Evolutionary conservation across 2,329 filamentous ascomycete species (phyloP).

Genomic region (Nemania abortiva): DNA sequence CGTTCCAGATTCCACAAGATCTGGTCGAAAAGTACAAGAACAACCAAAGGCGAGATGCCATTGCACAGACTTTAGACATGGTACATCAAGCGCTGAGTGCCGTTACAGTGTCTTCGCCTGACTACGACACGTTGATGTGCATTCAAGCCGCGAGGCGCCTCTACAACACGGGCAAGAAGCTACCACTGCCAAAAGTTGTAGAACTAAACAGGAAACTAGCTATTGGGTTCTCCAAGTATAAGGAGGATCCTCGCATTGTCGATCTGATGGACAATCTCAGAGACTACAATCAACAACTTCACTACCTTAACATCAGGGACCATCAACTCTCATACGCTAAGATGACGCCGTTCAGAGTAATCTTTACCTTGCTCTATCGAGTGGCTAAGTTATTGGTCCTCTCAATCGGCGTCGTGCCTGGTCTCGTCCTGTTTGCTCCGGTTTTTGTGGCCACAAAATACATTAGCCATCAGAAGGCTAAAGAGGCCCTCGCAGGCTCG

Average conservation of each 20-base stretch:
- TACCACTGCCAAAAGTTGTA: slow-evolving; percentile 90
- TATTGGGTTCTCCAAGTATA: slow-evolving; percentile 91
- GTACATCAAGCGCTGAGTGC: slow-evolving; percentile 87
- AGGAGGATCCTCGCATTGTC: slow-evolving; percentile 87
- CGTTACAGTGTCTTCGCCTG: slow-evolving; percentile 91
- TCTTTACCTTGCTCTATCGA: slow-evolving; percentile 83
- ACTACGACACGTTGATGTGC: slow-evolving; percentile 96
- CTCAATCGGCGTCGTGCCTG: slow-evolving; percentile 84
- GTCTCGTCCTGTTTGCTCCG: slow-evolving; percentile 86
- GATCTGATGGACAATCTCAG: slow-evolving; percentile 80
- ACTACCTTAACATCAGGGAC: slow-evolving; percentile 87
- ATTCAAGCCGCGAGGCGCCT: slow-evolving; percentile 93
- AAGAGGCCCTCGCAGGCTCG: slow-evolving; percentile 84
- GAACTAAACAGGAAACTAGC: slow-evolving; percentile 93
- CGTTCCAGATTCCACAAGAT: slow-evolving; percentile 85
- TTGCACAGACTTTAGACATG: slow-evolving; percentile 84
- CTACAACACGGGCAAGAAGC: slow-evolving; percentile 94
- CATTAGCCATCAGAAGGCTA: slow-evolving; percentile 85
- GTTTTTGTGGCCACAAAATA: slow-evolving; percentile 87
- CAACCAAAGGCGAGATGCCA: slow-evolving; percentile 86
- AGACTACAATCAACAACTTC: slow-evolving; percentile 87
- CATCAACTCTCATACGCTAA: slow-evolving; percentile 95
- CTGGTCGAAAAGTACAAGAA: slow-evolving; percentile 87
- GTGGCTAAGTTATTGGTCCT: slow-evolving; percentile 81
- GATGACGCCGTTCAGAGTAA: slow-evolving; percentile 80